A percentile compares a stretch with the other conserved stretches of the same genome.
These are phyloP conservation scores for Colletotrichum abscissum DNA, from an alignment of 2,329 filamentous ascomycete species.

Conservation along the genomic window DNA sequence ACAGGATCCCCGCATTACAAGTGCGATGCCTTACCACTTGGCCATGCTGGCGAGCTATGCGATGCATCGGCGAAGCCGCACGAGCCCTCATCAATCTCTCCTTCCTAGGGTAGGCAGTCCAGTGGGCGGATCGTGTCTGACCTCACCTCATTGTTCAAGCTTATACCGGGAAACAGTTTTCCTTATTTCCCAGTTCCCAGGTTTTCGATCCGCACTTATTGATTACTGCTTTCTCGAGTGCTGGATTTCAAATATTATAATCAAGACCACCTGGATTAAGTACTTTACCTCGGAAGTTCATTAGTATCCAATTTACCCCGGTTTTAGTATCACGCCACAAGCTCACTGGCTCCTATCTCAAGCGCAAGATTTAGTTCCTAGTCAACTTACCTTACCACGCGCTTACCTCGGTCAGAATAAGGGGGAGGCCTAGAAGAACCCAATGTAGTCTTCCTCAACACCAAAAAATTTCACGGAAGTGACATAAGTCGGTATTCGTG, in stretches of 20 bases:
- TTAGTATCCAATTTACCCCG: not conserved
- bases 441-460: too few species aligned
- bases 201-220: not conserved
- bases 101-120: too few species aligned
- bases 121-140: too few species aligned
- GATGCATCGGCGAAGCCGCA: not conserved
- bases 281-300: too few species aligned
- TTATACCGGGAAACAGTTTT: not conserved
- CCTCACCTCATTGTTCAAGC: too few species aligned
- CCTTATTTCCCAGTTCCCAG: not conserved
- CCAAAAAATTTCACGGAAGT: not conserved
- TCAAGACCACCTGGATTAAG: not conserved
- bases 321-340: not conserved
- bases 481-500: not conserved
- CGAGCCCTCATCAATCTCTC: not conserved
- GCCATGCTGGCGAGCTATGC: conserved; percentile 41
- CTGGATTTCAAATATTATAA: not conserved
- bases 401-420: too few species aligned
- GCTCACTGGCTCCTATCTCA: not conserved
- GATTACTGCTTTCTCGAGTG: not conserved
- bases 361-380: not conserved
- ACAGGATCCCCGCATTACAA: conserved; percentile 49
- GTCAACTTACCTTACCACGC: not conserved
- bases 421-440: too few species aligned
- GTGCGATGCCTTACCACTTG: conserved; percentile 49